A percentile compares a stretch with the other conserved stretches of the same genome.
Evolutionary conservation across 176 grass and related monocot genomes (phyloP).

Genomic region (Chloris gayana): DNA sequence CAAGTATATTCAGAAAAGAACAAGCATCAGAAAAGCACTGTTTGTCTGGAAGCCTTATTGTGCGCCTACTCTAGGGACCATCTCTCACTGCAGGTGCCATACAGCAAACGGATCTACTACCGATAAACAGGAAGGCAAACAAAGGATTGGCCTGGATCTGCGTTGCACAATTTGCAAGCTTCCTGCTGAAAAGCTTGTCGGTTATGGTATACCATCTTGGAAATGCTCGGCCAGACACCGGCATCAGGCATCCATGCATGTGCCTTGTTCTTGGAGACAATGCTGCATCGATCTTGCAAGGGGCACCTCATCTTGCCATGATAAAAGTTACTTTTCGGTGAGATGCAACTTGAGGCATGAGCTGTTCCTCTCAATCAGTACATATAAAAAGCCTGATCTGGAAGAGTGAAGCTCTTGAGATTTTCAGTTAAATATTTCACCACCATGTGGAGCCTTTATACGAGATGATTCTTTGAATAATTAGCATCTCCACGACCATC

Average conservation of each 20-base stretch:
- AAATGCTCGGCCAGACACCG: slow-evolving; percentile 22
- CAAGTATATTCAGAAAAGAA: too few species aligned
- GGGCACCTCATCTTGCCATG: slow-evolving; percentile 11
- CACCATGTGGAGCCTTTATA: slow-evolving; percentile 4
- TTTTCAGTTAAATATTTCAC: slow-evolving; percentile 13
- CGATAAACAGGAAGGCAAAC: background rate
- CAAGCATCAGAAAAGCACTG: background rate
- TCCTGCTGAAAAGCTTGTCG: background rate
- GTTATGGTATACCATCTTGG: background rate
- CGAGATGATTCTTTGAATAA: background rate
- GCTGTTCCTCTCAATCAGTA: slow-evolving; percentile 15
- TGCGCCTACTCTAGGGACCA: background rate
- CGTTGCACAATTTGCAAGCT: slow-evolving; percentile 15
- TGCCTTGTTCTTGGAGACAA: slow-evolving; percentile 41
- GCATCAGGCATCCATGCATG: slow-evolving; percentile 42
- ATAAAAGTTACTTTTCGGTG: slow-evolving; percentile 18
- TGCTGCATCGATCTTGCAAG: slow-evolving; percentile 28
- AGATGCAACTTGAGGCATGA: slow-evolving; percentile 33
- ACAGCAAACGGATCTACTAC: slow-evolving; percentile 14
- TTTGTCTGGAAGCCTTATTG: background rate
- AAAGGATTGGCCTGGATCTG: background rate
- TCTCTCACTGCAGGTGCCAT: background rate
- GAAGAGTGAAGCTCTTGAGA: background rate
- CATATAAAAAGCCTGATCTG: background rate
- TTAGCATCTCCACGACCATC: background rate